A percentile compares a stretch with the other conserved stretches of the same genome.
These are phyloP conservation scores for Sugiyamaella castrensis DNA, from an alignment of 1,139 yeast species.

Conservation along the genomic window DNA sequence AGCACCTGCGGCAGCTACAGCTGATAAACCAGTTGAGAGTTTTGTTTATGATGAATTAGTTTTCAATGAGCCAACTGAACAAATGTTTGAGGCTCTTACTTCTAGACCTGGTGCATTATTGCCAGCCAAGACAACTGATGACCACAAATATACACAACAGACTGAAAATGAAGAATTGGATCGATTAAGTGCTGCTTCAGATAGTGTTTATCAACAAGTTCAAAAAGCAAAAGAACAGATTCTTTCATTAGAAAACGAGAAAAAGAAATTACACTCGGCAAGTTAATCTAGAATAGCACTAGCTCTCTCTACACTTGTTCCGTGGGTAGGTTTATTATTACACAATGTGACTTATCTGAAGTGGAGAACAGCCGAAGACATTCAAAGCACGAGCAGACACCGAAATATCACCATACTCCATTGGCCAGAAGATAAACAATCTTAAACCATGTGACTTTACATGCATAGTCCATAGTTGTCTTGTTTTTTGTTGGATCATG, in stretches of 20 bases:
- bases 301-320: too few species aligned
- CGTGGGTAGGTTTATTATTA: too few species aligned
- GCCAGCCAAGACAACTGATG: slow-evolving; percentile 55
- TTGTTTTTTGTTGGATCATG: too few species aligned
- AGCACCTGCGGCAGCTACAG: slow-evolving; percentile 13
- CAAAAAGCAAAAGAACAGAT: slow-evolving; percentile 35
- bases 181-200: slow-evolving; percentile 63
- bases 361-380: too few species aligned
- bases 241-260: slow-evolving; percentile 34
- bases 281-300: too few species aligned
- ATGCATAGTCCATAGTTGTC: too few species aligned
- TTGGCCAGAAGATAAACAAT: too few species aligned
- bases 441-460: too few species aligned
- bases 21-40: slow-evolving; percentile 50
- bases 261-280: slow-evolving; percentile 11
- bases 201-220: slow-evolving; percentile 48
- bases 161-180: slow-evolving; percentile 78
- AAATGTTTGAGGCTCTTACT: slow-evolving; percentile 74
- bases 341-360: too few species aligned
- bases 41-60: slow-evolving; percentile 86
- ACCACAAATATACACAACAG: slow-evolving; percentile 48
- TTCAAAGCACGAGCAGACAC: too few species aligned
- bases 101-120: slow-evolving; percentile 69
- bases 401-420: too few species aligned
- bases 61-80: slow-evolving; percentile 93